These are phyloP conservation scores for Coniferiporia sulphurascens DNA, from an alignment of 1,284 basidiomycete species.

Conservation along the genomic window DNA sequence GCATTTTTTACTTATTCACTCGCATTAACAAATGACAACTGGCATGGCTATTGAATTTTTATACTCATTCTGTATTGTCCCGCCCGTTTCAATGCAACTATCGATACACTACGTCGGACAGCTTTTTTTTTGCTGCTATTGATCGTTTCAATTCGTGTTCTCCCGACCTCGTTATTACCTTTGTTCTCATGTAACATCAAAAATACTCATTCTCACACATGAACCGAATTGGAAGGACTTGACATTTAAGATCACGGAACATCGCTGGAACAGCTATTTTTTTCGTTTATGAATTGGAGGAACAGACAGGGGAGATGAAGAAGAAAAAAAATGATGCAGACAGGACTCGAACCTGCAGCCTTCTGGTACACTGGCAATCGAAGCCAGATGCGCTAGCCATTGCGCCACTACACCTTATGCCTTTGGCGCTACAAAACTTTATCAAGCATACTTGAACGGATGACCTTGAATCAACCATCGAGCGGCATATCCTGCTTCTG, in stretches of 20 bases:
- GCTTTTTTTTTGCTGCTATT: background rate
- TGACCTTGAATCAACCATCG: no score
- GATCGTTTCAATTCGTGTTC: background rate
- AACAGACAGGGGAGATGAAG: background rate
- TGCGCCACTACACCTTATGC: background rate
- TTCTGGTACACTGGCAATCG: conserved; percentile 23
- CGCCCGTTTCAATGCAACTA: background rate
- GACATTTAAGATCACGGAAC: no score
- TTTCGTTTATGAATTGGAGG: background rate
- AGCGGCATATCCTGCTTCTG: no score
- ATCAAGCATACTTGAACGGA: background rate
- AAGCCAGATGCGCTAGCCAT: conserved; percentile 22
- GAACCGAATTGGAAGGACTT: no score
- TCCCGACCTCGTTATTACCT: background rate
- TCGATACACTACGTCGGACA: background rate
- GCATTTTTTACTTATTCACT: background rate
- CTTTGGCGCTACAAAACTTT: background rate
- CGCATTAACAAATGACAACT: background rate
- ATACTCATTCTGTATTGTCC: background rate
- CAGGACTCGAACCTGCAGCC: conserved; percentile 28
- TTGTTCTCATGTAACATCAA: background rate
- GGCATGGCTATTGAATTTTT: background rate
- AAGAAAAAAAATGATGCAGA: conserved; percentile 21
- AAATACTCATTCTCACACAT: background rate
- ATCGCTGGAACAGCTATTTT: background rate